Percentiles rank a stretch among this genome's conserved stretches.
Evolutionary conservation across 1,284 basidiomycete species (phyloP).

Genomic region (Ustilago xerochloae): DNA sequence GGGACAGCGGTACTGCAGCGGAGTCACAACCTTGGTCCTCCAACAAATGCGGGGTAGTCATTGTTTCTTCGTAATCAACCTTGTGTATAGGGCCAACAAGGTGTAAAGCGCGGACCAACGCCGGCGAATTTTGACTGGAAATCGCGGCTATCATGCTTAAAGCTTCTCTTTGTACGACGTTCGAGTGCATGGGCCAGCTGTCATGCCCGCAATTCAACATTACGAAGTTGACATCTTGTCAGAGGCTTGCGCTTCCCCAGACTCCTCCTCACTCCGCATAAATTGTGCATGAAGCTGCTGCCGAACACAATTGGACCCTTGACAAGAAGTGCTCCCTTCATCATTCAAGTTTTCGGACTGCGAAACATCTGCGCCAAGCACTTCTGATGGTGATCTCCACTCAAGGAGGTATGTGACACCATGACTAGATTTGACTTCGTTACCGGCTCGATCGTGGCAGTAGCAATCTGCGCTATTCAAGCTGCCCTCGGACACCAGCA

Average conservation of each 20-base stretch:
- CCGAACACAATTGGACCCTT: background rate
- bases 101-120: background rate
- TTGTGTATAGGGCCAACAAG: background rate
- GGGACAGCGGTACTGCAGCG: background rate
- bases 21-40: too few species aligned
- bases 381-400: background rate
- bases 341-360: background rate
- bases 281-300: background rate
- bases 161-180: background rate
- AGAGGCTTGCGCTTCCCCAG: background rate
- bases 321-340: background rate
- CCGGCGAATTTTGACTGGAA: slow-evolving; percentile 2
- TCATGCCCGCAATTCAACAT: background rate
- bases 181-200: slow-evolving; percentile 7
- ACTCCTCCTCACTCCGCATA: background rate
- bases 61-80: slow-evolving; percentile 12
- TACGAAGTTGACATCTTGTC: slow-evolving; percentile 4
- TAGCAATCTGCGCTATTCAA: background rate
- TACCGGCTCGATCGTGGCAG: background rate
- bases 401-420: background rate
- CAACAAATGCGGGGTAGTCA: slow-evolving; percentile 5
- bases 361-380: background rate
- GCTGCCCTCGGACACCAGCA: slow-evolving; percentile 2
- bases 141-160: slow-evolving; percentile 10
- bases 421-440: slow-evolving; percentile 12